A percentile compares a stretch with the other conserved stretches of the same genome.
Conservation (phyloP, 768 basidiomycete genomes). For the Tylopilus sp. region DNA sequence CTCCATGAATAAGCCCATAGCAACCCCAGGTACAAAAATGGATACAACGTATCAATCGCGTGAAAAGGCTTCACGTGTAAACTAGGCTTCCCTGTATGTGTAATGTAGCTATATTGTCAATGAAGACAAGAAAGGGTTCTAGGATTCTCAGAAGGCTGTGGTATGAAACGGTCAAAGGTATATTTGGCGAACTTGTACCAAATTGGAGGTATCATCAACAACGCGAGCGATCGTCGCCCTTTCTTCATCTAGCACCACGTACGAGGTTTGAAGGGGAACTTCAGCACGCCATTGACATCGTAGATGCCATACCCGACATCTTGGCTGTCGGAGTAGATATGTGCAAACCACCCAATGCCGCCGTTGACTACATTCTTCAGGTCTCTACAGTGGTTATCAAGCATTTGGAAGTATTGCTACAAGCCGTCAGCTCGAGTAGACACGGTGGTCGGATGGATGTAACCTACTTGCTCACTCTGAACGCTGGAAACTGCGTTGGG, state of each 20-base stretch:
- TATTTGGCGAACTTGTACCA: too few species aligned
- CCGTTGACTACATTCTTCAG: conserved; percentile 58
- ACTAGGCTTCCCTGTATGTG: too few species aligned
- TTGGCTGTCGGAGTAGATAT: conserved; percentile 68
- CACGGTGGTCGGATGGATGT: neutral
- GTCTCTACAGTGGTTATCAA: conserved; percentile 60
- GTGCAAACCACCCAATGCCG: conserved; percentile 79
- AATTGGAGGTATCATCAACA: too few species aligned
- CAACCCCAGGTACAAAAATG: too few species aligned
- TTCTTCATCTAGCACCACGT: conserved; percentile 53
- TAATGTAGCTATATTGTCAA: too few species aligned
- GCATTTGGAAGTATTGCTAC: conserved; percentile 55
- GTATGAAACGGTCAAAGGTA: too few species aligned
- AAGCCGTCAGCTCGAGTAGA: neutral
- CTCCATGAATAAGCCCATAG: too few species aligned
- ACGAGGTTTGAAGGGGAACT: conserved; percentile 62
- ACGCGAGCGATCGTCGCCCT: too few species aligned
- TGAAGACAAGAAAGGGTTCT: too few species aligned
- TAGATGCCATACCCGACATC: conserved; percentile 73
- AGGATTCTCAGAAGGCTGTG: too few species aligned
- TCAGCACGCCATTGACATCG: conserved; percentile 42
- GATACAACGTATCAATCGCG: too few species aligned
- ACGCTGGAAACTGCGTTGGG: conserved; percentile 56
- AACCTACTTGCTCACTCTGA: conserved; percentile 54
- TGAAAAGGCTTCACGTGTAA: too few species aligned